These are phyloP conservation scores for Choricystis sp. DNA, from an alignment of 139 green algal species.

Conservation along the genomic window DNA sequence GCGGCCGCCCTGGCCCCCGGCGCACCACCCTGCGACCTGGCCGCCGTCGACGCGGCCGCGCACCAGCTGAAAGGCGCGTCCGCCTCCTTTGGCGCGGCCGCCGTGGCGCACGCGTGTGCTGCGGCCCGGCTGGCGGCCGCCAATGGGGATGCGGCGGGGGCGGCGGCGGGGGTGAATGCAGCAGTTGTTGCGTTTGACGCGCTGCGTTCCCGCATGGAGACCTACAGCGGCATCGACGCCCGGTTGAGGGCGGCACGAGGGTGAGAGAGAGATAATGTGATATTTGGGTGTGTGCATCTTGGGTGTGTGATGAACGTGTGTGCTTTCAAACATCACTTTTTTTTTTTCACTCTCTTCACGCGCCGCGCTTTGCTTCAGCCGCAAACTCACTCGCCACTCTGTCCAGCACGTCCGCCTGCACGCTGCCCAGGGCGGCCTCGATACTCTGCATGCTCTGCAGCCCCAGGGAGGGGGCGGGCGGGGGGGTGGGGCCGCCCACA, in stretches of 20 bases:
- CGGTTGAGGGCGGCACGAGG: background rate
- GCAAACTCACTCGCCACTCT: background rate
- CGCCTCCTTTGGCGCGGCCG: constrained; percentile 33
- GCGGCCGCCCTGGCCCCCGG: background rate
- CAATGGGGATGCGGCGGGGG: constrained; percentile 10
- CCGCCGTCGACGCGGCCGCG: constrained; percentile 54
- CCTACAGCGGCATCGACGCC: background rate
- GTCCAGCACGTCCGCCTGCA: background rate
- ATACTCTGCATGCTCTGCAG: constrained; percentile 46
- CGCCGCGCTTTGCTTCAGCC: background rate
- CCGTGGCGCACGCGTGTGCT: constrained; percentile 38
- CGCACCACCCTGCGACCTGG: constrained; percentile 20
- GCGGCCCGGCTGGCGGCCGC: constrained; percentile 47
- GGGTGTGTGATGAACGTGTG: background rate
- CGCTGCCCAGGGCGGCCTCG: constrained; percentile 31
- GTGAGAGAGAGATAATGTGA: no score
- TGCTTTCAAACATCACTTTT: no score
- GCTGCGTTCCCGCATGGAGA: background rate
- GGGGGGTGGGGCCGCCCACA: background rate
- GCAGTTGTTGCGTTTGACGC: background rate
- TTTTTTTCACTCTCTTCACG: no score
- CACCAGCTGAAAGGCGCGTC: constrained; percentile 80
- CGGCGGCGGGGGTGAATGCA: constrained; percentile 9
- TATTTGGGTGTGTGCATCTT: no score
- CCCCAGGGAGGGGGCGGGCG: constrained; percentile 19